phyloP scores from a whole-genome alignment of 2,329 filamentous ascomycete species.

The Orbilia blumenaviensis region DNA sequence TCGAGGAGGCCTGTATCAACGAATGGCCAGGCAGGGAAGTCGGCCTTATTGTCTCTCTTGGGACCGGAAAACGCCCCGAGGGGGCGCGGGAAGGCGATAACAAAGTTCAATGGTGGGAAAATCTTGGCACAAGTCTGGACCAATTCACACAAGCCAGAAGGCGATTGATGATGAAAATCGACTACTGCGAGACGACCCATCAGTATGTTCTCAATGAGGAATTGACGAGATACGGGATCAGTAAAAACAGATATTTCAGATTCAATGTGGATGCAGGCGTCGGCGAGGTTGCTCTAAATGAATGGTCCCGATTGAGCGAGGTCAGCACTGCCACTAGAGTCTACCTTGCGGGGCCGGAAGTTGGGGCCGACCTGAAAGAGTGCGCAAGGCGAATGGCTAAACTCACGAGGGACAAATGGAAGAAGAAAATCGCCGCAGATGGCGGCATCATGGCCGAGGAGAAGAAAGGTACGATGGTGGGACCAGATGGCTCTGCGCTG shows the following conservation, averaged over 20 bases:
- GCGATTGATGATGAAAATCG: constrained; percentile 87
- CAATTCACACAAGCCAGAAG: constrained; percentile 85
- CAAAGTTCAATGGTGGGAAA: constrained; percentile 57
- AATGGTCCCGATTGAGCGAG: constrained; percentile 90
- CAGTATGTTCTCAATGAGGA: constrained; percentile 62
- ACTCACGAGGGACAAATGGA: constrained; percentile 48
- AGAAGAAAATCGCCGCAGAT: constrained; percentile 46
- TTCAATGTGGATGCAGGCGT: constrained; percentile 95
- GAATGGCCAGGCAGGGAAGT: constrained; percentile 96
- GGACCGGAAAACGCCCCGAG: constrained; percentile 85
- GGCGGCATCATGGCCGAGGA: constrained; percentile 44
- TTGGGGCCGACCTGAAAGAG: constrained; percentile 68
- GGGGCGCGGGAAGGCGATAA: constrained; percentile 76
- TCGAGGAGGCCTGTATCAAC: constrained; percentile 79
- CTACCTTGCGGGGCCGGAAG: constrained; percentile 77
- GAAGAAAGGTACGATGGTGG: constrained; percentile 24
- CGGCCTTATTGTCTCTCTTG: constrained; percentile 89
- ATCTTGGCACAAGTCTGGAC: constrained; percentile 56
- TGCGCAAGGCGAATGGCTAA: constrained; percentile 51
- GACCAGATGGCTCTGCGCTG: constrained; percentile 37
- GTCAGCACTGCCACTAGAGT: constrained; percentile 90
- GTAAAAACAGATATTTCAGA: constrained; percentile 88
- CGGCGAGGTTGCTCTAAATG: constrained; percentile 97
- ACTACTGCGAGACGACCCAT: constrained; percentile 92
- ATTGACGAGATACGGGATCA: constrained; percentile 73